phyloP scores from a whole-genome alignment of 2,329 filamentous ascomycete species.

The Cordyceps farinosa region DNA sequence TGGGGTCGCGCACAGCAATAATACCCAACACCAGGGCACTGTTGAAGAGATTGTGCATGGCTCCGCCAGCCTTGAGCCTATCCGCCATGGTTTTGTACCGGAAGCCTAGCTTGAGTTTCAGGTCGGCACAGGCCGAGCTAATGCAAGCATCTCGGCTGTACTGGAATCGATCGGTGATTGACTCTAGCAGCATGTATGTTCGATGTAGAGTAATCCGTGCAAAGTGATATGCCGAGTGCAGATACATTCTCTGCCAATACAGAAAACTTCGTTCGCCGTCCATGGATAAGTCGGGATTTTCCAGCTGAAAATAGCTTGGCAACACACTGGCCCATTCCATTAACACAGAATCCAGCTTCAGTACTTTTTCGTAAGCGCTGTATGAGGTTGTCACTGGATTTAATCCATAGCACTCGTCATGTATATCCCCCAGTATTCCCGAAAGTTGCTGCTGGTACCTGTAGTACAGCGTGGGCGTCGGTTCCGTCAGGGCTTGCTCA shows the following conservation, averaged over 20 bases:
- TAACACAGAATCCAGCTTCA: slow-evolving; percentile 34
- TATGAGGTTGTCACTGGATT: slow-evolving; percentile 28
- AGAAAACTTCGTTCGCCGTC: slow-evolving; percentile 31
- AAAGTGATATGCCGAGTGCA: slow-evolving; percentile 39
- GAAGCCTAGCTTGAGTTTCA: slow-evolving; percentile 34
- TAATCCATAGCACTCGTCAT: slow-evolving; percentile 37
- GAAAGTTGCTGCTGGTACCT: slow-evolving; percentile 31
- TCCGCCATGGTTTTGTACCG: slow-evolving; percentile 31
- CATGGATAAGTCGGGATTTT: slow-evolving; percentile 30
- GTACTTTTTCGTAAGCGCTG: slow-evolving; percentile 33
- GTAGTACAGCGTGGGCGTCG: slow-evolving; percentile 33
- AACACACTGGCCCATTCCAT: slow-evolving; percentile 29
- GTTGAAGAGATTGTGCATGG: slow-evolving; percentile 39
- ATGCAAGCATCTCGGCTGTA: slow-evolving; percentile 39
- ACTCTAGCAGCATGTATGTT: slow-evolving; percentile 36
- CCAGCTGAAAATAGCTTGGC: slow-evolving; percentile 34
- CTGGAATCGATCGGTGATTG: slow-evolving; percentile 37
- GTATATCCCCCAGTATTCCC: slow-evolving; percentile 36
- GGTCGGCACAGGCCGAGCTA: slow-evolving; percentile 38
- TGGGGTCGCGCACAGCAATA: slow-evolving; percentile 31
- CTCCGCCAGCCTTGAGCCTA: slow-evolving; percentile 33
- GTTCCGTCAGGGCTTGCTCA: slow-evolving; percentile 28
- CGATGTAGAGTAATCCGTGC: slow-evolving; percentile 38
- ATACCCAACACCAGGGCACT: slow-evolving; percentile 37
- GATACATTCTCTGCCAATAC: slow-evolving; percentile 36